These are phyloP conservation scores for Entomortierella chlamydospora DNA, from an alignment of 192 early-diverging fungal species.

Conservation along the genomic window DNA sequence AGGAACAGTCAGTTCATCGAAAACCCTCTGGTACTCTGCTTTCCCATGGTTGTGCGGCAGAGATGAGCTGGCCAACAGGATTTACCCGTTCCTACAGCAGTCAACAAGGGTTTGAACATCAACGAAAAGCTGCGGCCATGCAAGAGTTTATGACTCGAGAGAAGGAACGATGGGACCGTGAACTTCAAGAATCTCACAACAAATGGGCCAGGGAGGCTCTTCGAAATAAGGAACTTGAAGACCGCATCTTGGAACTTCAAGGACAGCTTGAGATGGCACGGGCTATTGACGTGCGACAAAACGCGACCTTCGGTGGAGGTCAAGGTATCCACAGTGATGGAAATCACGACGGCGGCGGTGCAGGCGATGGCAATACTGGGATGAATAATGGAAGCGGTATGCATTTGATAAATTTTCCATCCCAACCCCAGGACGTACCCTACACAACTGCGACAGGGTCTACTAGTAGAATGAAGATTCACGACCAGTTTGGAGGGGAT, in stretches of 20 bases:
- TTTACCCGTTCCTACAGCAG: slow-evolving; percentile 29
- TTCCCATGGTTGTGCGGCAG: background rate
- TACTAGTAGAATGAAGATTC: slow-evolving; percentile 5
- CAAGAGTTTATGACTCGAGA: slow-evolving; percentile 42
- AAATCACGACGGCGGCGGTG: background rate
- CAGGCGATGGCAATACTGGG: background rate
- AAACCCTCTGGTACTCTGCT: background rate
- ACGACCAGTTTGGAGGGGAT: slow-evolving; percentile 16
- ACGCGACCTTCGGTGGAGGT: background rate
- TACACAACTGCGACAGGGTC: background rate
- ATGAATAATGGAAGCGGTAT: slow-evolving; percentile 11
- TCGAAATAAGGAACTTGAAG: slow-evolving; percentile 44
- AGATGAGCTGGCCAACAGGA: slow-evolving; percentile 13
- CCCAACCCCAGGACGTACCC: slow-evolving; percentile 25
- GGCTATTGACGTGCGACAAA: slow-evolving; percentile 24
- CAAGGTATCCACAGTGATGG: slow-evolving; percentile 1
- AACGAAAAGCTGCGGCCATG: slow-evolving; percentile 25
- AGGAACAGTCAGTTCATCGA: slow-evolving; percentile 4
- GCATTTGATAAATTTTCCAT: background rate
- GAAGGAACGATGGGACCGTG: slow-evolving; percentile 51
- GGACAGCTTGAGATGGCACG: slow-evolving; percentile 37
- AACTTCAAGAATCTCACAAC: slow-evolving; percentile 41
- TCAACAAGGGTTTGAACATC: slow-evolving; percentile 31
- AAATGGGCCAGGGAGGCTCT: slow-evolving; percentile 30
- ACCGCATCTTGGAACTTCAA: slow-evolving; percentile 45